These are phyloP conservation scores for Coniosporium tulheliwenetii DNA, from an alignment of 2,329 filamentous ascomycete species.

Conservation along the genomic window DNA sequence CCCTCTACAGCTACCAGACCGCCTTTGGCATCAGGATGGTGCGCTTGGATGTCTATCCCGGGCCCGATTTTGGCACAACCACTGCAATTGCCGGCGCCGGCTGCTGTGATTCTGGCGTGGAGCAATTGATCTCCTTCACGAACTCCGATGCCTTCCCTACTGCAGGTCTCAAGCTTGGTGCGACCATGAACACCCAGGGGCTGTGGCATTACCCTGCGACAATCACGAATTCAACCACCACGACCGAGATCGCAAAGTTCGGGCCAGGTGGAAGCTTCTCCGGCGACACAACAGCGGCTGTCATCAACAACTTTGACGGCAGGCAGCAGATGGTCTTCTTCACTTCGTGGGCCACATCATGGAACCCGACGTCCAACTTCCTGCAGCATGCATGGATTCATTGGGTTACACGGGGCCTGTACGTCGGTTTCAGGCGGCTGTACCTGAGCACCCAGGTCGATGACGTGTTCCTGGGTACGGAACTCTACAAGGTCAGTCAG, in stretches of 20 bases:
- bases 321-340: slow-evolving; percentile 50
- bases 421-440: slow-evolving; percentile 39
- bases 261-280: slow-evolving; percentile 25
- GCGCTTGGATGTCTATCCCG: slow-evolving; percentile 41
- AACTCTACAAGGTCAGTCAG: slow-evolving; percentile 12
- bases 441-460: slow-evolving; percentile 44
- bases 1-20: slow-evolving; percentile 41
- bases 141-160: slow-evolving; percentile 37
- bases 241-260: slow-evolving; percentile 39
- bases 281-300: slow-evolving; percentile 32
- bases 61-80: slow-evolving; percentile 28
- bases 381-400: slow-evolving; percentile 47
- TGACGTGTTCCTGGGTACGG: slow-evolving; percentile 41
- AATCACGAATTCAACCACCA: slow-evolving; percentile 36
- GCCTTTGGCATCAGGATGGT: slow-evolving; percentile 45
- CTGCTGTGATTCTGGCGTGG: slow-evolving; percentile 32
- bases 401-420: slow-evolving; percentile 44
- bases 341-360: slow-evolving; percentile 35
- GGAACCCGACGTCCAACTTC: slow-evolving; percentile 39
- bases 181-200: slow-evolving; percentile 30
- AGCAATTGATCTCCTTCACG: slow-evolving; percentile 39
- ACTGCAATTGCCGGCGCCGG: slow-evolving; percentile 21
- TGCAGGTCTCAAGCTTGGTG: slow-evolving; percentile 35
- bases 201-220: slow-evolving; percentile 44
- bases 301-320: slow-evolving; percentile 42